Base-by-base conservation (phyloP, 2,329 filamentous ascomycete species). In the Xylariaceae sp. region DNA sequence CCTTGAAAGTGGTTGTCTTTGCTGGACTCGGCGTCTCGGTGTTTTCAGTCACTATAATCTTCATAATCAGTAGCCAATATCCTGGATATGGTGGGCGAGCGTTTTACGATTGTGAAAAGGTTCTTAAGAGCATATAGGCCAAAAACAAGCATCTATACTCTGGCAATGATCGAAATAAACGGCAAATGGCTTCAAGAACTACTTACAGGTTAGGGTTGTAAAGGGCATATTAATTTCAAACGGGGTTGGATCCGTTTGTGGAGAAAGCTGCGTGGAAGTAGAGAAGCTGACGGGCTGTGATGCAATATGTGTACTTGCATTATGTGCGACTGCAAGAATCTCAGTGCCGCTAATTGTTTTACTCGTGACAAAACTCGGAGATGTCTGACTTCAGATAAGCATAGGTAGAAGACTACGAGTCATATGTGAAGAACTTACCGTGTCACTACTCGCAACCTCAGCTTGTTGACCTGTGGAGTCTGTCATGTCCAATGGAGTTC, bases 1-100 rank as follows among this genome's bases (percentile, higher is more conserved):
- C 63, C 22, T 55, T 54, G 36, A 65, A 47, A 8, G 56, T 57
- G n/a, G 58, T 61, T 37, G 60, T 65, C 5, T 53, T 55, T 34
- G 57, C 46, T 1, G 54, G 34, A 4, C 42, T 40, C 2, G 47
- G 21, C 5, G 51, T 29, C n/a, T 30, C 36, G 7, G 47, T 43
- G 21, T 45, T 34, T 15, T 43, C 30, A 8, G 40, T 47, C 6
- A 47, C 49, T 32, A 53, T 55, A 46, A 55, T 50, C 16, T 43
- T 59, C 30, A 6, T 1, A 1, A 26, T 56, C 15, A 56, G 50
- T 26, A 18, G n/a, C 29, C 13, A 10, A 21, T 15, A 32, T 21
- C 32, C 36, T 12, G n/a, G n/a, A 9, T 6, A 4, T 36, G 10
- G 12, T 21, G 26, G 5, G 44, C 37, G 10, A 61, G 44, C 6